Conservation (phyloP, 257 asterid species). For the Lycium ferocissimum region DNA sequence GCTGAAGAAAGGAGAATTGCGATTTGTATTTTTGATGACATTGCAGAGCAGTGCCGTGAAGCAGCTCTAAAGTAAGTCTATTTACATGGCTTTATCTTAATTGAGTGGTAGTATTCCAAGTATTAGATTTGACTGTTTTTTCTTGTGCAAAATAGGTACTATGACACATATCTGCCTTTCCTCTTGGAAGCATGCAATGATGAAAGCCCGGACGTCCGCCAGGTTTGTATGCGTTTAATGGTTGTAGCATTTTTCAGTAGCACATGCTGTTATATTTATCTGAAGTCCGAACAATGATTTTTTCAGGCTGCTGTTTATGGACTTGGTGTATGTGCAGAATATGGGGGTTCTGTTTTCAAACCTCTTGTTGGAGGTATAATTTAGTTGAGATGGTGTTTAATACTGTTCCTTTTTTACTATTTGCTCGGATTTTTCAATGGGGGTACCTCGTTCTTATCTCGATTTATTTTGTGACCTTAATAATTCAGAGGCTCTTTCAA, state of each 20-base stretch:
- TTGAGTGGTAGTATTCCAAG: slow-evolving; percentile 26
- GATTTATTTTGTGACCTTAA: slow-evolving; percentile 18
- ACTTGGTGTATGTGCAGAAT: slow-evolving; percentile 95
- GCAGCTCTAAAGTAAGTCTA: slow-evolving; percentile 72
- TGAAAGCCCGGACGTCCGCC: slow-evolving; percentile 89
- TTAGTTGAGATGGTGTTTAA: neutral
- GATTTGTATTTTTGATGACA: slow-evolving; percentile 97
- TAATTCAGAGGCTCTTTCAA: slow-evolving; percentile 91
- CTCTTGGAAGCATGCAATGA: slow-evolving; percentile 98
- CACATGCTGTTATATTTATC: neutral
- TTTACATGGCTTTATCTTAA: slow-evolving; percentile 27
- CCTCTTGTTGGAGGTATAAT: slow-evolving; percentile 87
- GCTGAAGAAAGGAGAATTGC: slow-evolving; percentile 99
- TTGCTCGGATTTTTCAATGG: neutral
- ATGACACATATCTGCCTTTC: slow-evolving; percentile 89
- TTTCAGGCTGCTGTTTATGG: slow-evolving; percentile 98
- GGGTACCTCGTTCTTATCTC: neutral
- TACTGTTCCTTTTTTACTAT: neutral
- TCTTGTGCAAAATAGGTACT: slow-evolving; percentile 63
- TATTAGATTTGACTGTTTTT: slow-evolving; percentile 9
- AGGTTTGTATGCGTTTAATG: slow-evolving; percentile 54
- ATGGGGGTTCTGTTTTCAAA: slow-evolving; percentile 84
- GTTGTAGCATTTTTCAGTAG: slow-evolving; percentile 13
- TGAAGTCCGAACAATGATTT: slow-evolving; percentile 26
- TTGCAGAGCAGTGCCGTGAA: slow-evolving; percentile 96